These are phyloP conservation scores for Cichorium intybus DNA, from an alignment of 140 eudicot genomes.

Conservation along the genomic window DNA sequence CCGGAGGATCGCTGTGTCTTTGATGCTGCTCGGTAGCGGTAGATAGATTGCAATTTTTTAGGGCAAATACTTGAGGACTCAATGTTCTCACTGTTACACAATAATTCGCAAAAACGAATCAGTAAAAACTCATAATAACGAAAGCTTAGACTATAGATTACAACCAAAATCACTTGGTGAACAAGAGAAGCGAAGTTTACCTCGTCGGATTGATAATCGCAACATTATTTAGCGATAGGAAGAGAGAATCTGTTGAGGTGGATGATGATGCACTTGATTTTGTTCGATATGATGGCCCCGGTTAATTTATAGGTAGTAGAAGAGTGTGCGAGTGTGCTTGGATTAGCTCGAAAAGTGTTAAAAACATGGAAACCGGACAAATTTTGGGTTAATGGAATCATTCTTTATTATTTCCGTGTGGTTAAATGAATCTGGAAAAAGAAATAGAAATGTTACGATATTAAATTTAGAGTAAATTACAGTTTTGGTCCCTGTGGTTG, in stretches of 20 bases:
- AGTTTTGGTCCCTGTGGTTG: too few relatives aligned
- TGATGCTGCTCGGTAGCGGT: conserved; percentile 28
- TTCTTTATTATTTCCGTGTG: neutral
- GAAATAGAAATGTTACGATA: too few relatives aligned
- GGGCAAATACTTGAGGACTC: conserved; percentile 28
- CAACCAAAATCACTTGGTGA: neutral
- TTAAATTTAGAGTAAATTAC: too few relatives aligned
- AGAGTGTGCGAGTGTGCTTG: conserved; percentile 3
- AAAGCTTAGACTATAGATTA: neutral
- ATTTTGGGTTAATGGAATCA: neutral
- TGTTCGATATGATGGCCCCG: neutral
- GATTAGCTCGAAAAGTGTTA: neutral
- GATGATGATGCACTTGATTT: neutral
- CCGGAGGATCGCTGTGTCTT: conserved; percentile 30
- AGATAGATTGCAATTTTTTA: conserved; percentile 4
- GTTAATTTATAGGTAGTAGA: conserved; percentile 12
- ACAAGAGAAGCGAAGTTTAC: conserved; percentile 15
- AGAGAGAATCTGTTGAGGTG: conserved; percentile 15
- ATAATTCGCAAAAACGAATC: neutral
- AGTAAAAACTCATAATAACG: neutral
- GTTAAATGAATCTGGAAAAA: too few relatives aligned
- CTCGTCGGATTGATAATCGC: conserved; percentile 29
- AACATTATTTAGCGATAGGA: neutral
- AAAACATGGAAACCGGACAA: neutral
- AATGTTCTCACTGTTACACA: conserved; percentile 8